Percentiles rank a stretch among this genome's conserved stretches.
Evolutionary conservation across 2,329 filamentous ascomycete genomes (phyloP).

Genomic region (Fusarium stilboides): DNA sequence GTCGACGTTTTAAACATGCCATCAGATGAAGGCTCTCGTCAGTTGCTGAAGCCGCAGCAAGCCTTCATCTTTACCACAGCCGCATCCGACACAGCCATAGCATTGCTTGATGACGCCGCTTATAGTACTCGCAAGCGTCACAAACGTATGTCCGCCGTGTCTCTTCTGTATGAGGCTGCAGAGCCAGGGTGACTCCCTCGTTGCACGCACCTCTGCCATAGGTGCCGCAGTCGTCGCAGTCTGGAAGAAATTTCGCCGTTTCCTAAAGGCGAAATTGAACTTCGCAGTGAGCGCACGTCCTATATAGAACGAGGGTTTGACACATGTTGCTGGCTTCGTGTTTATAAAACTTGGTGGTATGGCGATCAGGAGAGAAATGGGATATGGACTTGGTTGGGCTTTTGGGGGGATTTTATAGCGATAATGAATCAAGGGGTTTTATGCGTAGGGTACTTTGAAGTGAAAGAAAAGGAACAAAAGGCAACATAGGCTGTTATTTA

Average conservation of each 20-base stretch:
- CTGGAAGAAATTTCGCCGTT: slow-evolving; percentile 38
- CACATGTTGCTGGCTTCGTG: slow-evolving; percentile 25
- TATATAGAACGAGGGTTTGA: slow-evolving; percentile 37
- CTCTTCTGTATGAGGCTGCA: slow-evolving; percentile 34
- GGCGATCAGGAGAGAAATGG: neutral
- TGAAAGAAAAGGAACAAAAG: neutral
- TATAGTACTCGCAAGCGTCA: slow-evolving; percentile 21
- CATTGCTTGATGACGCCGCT: slow-evolving; percentile 17
- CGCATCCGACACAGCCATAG: slow-evolving; percentile 26
- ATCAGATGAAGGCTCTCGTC: neutral
- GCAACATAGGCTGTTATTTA: slow-evolving; percentile 6
- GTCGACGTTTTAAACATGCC: neutral
- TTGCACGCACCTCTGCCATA: slow-evolving; percentile 38
- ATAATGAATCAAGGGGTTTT: neutral
- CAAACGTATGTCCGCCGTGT: slow-evolving; percentile 33
- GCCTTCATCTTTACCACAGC: slow-evolving; percentile 18
- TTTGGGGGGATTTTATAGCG: neutral
- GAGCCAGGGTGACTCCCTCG: slow-evolving; percentile 31
- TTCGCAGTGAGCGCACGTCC: slow-evolving; percentile 42
- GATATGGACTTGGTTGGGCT: neutral
- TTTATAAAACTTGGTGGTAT: neutral
- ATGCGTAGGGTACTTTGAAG: neutral
- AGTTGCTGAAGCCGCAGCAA: neutral
- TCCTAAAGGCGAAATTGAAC: slow-evolving; percentile 35
- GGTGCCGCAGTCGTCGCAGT: slow-evolving; percentile 40